Percentiles rank a stretch among this genome's conserved stretches.
These are phyloP conservation scores for Fusarium coffeatum DNA, from an alignment of 2,329 filamentous ascomycete genomes.

Conservation along the genomic window DNA sequence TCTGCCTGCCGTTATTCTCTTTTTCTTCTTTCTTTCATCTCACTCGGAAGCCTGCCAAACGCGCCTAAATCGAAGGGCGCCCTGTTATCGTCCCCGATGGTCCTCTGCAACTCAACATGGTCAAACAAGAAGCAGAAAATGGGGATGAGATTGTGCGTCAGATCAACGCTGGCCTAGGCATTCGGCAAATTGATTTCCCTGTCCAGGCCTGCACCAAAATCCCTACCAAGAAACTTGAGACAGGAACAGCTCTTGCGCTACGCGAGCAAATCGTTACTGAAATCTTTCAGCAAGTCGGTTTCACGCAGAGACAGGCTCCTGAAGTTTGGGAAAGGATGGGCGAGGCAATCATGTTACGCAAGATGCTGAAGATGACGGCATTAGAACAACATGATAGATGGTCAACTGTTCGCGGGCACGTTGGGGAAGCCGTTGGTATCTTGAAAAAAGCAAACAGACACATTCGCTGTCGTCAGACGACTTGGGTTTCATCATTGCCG, in stretches of 20 bases:
- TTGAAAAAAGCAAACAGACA: accelerated
- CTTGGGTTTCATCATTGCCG: accelerated
- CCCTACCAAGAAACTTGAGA: accelerated
- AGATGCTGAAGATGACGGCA: accelerated
- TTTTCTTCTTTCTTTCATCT: too few species aligned
- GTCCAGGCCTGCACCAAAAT: not conserved
- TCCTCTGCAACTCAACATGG: not conserved
- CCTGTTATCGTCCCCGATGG: not conserved
- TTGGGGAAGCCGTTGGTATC: accelerated
- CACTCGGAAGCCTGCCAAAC: too few species aligned
- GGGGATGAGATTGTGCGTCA: not conserved
- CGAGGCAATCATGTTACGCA: accelerated
- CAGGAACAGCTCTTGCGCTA: accelerated
- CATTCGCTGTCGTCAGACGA: accelerated
- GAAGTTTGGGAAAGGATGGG: accelerated
- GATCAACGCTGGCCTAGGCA: not conserved
- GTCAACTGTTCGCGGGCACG: not conserved
- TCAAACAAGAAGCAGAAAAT: not conserved
- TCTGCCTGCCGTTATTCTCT: too few species aligned
- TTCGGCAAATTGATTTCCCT: not conserved
- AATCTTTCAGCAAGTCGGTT: accelerated
- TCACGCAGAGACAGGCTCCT: accelerated
- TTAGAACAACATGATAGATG: accelerated
- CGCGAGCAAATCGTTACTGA: not conserved
- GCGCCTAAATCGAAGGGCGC: too few species aligned